These are phyloP conservation scores for Tolypocladium cylindrosporum DNA, from an alignment of 2,329 filamentous ascomycete genomes.

Conservation along the genomic window DNA sequence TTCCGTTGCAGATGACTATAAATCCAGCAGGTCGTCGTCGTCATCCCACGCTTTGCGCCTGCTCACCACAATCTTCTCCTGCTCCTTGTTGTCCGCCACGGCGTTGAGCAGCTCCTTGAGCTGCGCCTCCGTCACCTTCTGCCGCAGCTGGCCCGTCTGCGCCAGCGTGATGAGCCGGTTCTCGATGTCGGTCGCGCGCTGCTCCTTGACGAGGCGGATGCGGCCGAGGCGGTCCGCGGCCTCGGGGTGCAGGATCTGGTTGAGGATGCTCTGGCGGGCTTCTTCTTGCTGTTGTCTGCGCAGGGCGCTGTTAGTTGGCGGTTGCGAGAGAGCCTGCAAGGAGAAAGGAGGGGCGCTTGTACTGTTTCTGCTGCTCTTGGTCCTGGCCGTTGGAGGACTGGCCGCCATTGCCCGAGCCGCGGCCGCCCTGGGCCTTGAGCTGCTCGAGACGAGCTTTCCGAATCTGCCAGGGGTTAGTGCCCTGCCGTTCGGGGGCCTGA, in stretches of 20 bases:
- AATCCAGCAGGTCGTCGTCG: slow-evolving; percentile 64
- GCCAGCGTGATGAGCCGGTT: slow-evolving; percentile 89
- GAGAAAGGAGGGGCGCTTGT: not conserved
- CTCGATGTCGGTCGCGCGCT: slow-evolving; percentile 82
- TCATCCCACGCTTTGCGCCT: slow-evolving; percentile 78
- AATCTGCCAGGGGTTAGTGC: slow-evolving; percentile 46
- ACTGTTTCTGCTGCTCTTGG: slow-evolving; percentile 51
- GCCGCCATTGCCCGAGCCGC: slow-evolving; percentile 34
- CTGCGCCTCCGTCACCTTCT: slow-evolving; percentile 86
- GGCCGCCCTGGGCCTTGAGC: slow-evolving; percentile 62
- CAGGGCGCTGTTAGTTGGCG: not conserved
- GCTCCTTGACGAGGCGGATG: slow-evolving; percentile 91
- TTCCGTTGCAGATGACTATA: slow-evolving; percentile 24
- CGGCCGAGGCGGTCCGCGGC: slow-evolving; percentile 87
- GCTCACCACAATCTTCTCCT: slow-evolving; percentile 80
- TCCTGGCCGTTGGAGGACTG: slow-evolving; percentile 27
- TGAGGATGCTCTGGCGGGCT: slow-evolving; percentile 66
- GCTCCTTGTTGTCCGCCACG: slow-evolving; percentile 67
- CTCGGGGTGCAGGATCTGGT: slow-evolving; percentile 89
- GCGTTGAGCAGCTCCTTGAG: slow-evolving; percentile 85
- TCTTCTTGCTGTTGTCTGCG: slow-evolving; percentile 47
- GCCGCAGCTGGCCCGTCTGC: slow-evolving; percentile 71
- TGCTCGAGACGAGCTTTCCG: slow-evolving; percentile 87
- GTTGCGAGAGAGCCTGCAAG: not conserved
- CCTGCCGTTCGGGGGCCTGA: too few species aligned